Evolutionary conservation across 495 filamentous ascomycete genomes (phyloP).

Genomic region (Xylaria cubensis): DNA sequence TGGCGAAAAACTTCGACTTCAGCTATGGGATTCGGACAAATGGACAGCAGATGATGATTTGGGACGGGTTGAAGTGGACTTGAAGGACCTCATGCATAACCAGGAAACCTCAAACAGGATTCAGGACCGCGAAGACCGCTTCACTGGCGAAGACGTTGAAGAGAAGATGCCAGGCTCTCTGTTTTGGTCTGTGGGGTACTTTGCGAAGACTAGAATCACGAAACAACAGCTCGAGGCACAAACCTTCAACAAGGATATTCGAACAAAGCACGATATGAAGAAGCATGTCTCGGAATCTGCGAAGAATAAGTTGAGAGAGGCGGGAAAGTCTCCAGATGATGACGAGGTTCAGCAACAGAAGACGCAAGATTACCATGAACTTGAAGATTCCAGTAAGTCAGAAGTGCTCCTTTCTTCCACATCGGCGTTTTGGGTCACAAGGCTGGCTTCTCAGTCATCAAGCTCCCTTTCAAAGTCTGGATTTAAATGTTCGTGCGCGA

Average conservation of each 20-base stretch:
- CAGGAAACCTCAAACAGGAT: constrained; percentile 60
- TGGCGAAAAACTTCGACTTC: constrained; percentile 68
- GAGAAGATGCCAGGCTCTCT: constrained; percentile 74
- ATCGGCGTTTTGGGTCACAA: not conserved
- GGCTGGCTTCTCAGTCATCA: not conserved
- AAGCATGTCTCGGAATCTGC: constrained; percentile 57
- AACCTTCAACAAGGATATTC: constrained; percentile 58
- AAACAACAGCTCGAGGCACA: constrained; percentile 60
- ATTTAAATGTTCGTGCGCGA: not conserved
- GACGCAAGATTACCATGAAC: constrained; percentile 63
- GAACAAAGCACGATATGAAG: constrained; percentile 59
- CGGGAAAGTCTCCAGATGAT: constrained; percentile 56
- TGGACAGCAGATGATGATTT: constrained; percentile 75
- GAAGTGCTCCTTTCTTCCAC: not conserved
- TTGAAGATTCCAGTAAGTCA: constrained; percentile 46
- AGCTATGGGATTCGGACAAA: constrained; percentile 76
- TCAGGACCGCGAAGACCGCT: constrained; percentile 63
- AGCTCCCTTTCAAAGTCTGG: not conserved
- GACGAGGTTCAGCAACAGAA: constrained; percentile 68
- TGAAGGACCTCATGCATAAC: constrained; percentile 68
- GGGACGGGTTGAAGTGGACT: constrained; percentile 68
- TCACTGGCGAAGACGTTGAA: constrained; percentile 64
- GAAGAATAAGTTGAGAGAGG: constrained; percentile 67
- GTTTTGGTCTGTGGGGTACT: constrained; percentile 74
- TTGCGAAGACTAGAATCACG: constrained; percentile 65